A percentile compares a stretch with the other conserved stretches of the same genome.
Evolutionary conservation across 805 yeast genomes (phyloP).

Genomic region (Barnettozyma botsteinii): DNA sequence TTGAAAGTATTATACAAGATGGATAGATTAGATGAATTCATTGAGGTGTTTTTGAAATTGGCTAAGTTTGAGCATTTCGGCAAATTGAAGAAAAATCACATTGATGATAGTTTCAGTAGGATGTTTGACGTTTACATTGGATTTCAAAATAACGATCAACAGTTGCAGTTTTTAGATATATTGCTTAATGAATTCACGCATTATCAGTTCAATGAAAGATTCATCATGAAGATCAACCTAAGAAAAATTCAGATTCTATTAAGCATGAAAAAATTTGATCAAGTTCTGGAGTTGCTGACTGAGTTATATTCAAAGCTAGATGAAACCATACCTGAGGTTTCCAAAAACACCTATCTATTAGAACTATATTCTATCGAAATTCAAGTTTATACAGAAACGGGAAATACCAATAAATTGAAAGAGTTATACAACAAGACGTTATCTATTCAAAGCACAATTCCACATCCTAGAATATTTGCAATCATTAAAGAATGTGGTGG

Average conservation of each 20-base stretch:
- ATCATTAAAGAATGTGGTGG: slow-evolving; percentile 77
- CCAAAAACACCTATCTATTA: slow-evolving; percentile 42
- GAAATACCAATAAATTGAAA: slow-evolving; percentile 35
- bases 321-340: slow-evolving; percentile 36
- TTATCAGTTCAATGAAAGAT: slow-evolving; percentile 29
- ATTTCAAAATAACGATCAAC: slow-evolving; percentile 9
- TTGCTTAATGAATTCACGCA: slow-evolving; percentile 23
- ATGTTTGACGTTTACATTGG: slow-evolving; percentile 31
- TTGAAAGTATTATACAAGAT: slow-evolving; percentile 21
- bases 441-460: slow-evolving; percentile 53
- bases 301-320: slow-evolving; percentile 34
- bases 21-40: slow-evolving; percentile 13
- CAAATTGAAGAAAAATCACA: slow-evolving; percentile 22
- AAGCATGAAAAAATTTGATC: slow-evolving; percentile 24
- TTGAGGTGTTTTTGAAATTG: slow-evolving; percentile 5
- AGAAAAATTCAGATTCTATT: slow-evolving; percentile 36
- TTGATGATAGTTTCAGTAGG: slow-evolving; percentile 34
- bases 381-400: slow-evolving; percentile 39
- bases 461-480: slow-evolving; percentile 72
- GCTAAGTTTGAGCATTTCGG: slow-evolving; percentile 10
- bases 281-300: slow-evolving; percentile 32
- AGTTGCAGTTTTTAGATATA: slow-evolving; percentile 28
- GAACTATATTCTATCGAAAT: slow-evolving; percentile 68
- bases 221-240: slow-evolving; percentile 44
- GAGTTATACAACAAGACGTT: slow-evolving; percentile 44